Evolutionary conservation across 805 yeast species (phyloP), one percentile per base, ranked within the genome.

Genomic region (Myxozyma melibiosi): DNA sequence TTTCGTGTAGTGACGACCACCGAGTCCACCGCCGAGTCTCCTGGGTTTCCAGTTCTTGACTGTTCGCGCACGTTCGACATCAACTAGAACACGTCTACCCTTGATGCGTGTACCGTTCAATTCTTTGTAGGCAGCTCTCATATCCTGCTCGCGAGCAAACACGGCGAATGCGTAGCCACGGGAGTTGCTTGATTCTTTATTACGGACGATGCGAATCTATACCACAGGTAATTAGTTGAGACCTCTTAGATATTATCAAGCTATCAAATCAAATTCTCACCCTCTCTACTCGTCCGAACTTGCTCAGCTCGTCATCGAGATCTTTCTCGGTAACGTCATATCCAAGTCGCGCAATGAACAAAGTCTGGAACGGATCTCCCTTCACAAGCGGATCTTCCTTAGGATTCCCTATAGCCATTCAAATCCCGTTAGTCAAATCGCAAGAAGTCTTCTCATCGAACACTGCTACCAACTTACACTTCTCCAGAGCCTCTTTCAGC

Each of bases 91-190:
- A 3, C 77, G 73, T 44, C 90, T 73, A 6, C 79, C 81, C 22
- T 80, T 75, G 18, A 86, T 68, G n/a, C 69, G 70, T 48, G 77
- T 61, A 0, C 80, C 83, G 35, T 87, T 82, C 38, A 83, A 79
- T 25, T 80, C 84, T 38, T 80, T 77, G 24, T 80, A 78, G 1
- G 96, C 94, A 11, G 70, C 71, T 48, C 80, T 78, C 22, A 90
- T 85, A 57, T 84, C 87, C 1, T 71, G 58, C 18, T 83, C 86
- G 27, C 78, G 74, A 51, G 80, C 84, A 70, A 82, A 92, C 2
- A 85, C 84, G 1, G 90, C 74, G 67, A 92, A 92, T 0, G 86
- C 97, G 70, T 92, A 92, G 0, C 98, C 97, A 58, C 83, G 76
- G 3, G 91, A 80, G 58, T 80, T 79, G 4, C 80, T 82, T 1